A percentile compares a stretch with the other conserved stretches of the same genome.
Evolutionary conservation across 2,329 filamentous ascomycete genomes (phyloP).

Genomic region (Didymosphaeria variabile): DNA sequence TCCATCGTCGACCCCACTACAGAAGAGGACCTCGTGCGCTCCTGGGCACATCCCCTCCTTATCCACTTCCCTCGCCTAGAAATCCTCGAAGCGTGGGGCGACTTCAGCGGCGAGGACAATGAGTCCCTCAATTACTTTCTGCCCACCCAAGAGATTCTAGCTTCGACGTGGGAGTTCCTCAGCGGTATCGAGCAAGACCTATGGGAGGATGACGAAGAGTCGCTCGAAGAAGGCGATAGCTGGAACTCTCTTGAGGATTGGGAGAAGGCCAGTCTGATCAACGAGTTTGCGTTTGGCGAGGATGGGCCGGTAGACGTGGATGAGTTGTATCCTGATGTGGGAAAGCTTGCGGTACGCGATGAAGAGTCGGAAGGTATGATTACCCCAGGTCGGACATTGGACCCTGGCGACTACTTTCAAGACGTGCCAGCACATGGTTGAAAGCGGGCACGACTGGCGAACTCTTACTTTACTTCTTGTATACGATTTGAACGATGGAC

Average conservation of each 20-base stretch:
- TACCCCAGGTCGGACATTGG: conserved; percentile 27
- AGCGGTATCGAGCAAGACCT: conserved; percentile 46
- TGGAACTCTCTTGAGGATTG: conserved; percentile 31
- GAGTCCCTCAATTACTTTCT: conserved; percentile 44
- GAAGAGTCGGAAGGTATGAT: conserved; percentile 34
- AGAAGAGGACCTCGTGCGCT: conserved; percentile 38
- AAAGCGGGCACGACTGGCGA: neutral
- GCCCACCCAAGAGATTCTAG: conserved; percentile 39
- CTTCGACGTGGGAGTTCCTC: conserved; percentile 45
- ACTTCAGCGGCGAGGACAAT: conserved; percentile 40
- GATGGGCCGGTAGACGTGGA: conserved; percentile 9
- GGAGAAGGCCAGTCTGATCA: conserved; percentile 32
- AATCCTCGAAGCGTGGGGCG: conserved; percentile 46
- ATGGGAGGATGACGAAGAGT: conserved; percentile 42
- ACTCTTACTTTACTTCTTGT: neutral
- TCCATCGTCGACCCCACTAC: conserved; percentile 28
- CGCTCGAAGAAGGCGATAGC: conserved; percentile 23
- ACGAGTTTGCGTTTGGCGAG: conserved; percentile 22
- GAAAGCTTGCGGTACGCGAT: conserved; percentile 22
- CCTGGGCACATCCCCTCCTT: conserved; percentile 38
- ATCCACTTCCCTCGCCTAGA: conserved; percentile 41
- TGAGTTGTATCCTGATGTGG: conserved; percentile 5
- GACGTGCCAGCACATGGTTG: neutral
- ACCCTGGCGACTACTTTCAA: conserved; percentile 12
- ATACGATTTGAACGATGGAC: conserved; percentile 3